phyloP scores from a whole-genome alignment of 768 basidiomycete genomes.

The Lactarius hengduanensis region DNA sequence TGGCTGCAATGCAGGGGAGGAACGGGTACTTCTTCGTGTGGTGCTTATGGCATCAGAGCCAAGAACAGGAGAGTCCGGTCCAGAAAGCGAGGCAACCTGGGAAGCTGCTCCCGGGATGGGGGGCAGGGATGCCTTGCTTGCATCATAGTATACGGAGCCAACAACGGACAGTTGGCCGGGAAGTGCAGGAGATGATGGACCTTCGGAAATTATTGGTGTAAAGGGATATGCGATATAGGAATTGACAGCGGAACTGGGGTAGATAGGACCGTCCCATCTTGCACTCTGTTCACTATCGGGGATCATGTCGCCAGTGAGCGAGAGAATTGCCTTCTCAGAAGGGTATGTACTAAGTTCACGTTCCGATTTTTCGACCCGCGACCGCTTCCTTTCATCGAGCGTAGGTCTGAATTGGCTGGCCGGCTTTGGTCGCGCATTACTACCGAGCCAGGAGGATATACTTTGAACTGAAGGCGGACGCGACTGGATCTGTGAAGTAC shows the following conservation, averaged over 20 bases:
- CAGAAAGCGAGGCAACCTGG: neutral
- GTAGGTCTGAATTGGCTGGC: slow-evolving; percentile 32
- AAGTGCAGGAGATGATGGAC: slow-evolving; percentile 1
- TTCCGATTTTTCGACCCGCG: slow-evolving; percentile 39
- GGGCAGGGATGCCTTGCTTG: neutral
- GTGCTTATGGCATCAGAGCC: neutral
- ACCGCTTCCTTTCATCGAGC: slow-evolving; percentile 33
- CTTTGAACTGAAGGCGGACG: neutral
- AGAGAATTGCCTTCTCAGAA: slow-evolving; percentile 1
- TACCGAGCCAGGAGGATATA: slow-evolving; percentile 41
- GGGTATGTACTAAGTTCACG: slow-evolving; percentile 29
- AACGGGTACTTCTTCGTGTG: neutral
- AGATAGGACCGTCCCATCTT: slow-evolving; percentile 29
- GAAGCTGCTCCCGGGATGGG: neutral
- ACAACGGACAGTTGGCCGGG: neutral
- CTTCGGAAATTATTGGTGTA: neutral
- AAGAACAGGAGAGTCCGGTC: slow-evolving; percentile 19
- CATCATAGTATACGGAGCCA: neutral
- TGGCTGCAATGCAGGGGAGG: neutral
- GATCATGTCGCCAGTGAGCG: slow-evolving; percentile 9
- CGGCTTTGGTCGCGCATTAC: slow-evolving; percentile 27
- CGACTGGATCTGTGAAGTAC: neutral
- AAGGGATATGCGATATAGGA: slow-evolving; percentile 4
- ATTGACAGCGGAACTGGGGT: slow-evolving; percentile 18
- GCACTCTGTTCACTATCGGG: slow-evolving; percentile 23